These are phyloP conservation scores for Thraustochytrium striatum DNA, from an alignment of 352 stramenopile species.

Conservation along the genomic window DNA sequence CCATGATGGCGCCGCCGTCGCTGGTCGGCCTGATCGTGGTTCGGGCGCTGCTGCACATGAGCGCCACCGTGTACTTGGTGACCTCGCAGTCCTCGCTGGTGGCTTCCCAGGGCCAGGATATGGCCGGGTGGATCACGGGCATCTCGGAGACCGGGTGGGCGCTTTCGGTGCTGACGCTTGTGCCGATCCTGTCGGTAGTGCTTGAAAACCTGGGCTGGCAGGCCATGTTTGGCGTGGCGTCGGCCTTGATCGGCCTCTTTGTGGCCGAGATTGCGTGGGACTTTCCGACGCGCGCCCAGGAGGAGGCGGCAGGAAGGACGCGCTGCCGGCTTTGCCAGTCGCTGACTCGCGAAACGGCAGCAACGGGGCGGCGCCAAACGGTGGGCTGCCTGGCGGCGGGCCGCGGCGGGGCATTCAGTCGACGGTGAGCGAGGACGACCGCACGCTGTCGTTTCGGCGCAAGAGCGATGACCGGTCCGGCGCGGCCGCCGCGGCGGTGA, in stretches of 20 bases:
- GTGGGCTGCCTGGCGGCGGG: background rate
- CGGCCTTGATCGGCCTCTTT: background rate
- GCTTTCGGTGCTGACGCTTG: background rate
- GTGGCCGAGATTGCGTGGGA: background rate
- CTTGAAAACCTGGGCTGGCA: conserved; percentile 17
- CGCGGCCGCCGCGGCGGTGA: too few relatives aligned
- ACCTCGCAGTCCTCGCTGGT: conserved; percentile 3
- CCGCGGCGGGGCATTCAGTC: too few relatives aligned
- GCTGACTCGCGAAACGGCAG: background rate
- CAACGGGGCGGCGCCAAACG: background rate
- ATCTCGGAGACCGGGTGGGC: conserved; percentile 25
- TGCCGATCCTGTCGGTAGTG: conserved; percentile 23
- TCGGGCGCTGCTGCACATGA: background rate
- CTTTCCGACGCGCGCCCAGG: background rate
- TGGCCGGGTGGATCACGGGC: conserved; percentile 10
- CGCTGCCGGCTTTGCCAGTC: background rate
- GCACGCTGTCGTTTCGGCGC: too few relatives aligned
- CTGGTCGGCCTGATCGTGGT: background rate
- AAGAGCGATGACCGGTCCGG: too few relatives aligned
- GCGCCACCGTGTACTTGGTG: conserved; percentile 14
- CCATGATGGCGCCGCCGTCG: conserved; percentile 10
- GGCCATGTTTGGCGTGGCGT: background rate
- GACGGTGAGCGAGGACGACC: too few relatives aligned
- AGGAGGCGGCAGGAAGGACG: background rate
- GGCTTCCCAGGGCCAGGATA: background rate